A percentile compares a stretch with the other conserved stretches of the same genome.
Conservation (phyloP, 805 yeast genomes). For the Zygosaccharomyces pseudorouxii region DNA sequence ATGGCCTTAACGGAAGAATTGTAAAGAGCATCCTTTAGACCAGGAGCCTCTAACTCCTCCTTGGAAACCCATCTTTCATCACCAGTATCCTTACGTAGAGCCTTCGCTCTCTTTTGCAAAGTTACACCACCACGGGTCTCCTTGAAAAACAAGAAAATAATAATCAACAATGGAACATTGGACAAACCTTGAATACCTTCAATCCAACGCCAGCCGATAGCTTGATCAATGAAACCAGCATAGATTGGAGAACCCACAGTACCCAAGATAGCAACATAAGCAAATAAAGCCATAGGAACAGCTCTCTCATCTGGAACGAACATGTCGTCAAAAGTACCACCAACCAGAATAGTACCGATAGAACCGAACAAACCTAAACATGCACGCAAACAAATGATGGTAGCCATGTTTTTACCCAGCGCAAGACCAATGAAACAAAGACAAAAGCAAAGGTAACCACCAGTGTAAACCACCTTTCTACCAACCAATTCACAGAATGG, state of each 20-base stretch:
- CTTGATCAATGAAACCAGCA: constrained; percentile 1
- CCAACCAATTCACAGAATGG: constrained; percentile 6
- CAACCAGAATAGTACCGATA: constrained; percentile 3
- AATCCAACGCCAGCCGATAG: constrained; percentile 4
- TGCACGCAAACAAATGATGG: constrained; percentile 1
- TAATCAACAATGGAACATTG: constrained; percentile 1
- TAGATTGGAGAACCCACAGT: constrained; percentile 4
- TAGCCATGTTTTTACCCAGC: not conserved
- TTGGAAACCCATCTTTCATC: constrained; percentile 5
- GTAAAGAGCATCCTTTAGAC: constrained; percentile 4
- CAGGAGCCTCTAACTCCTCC: constrained; percentile 2
- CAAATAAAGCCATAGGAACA: not conserved
- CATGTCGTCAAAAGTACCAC: constrained; percentile 5
- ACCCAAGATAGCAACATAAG: constrained; percentile 2
- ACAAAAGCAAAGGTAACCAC: constrained; percentile 1
- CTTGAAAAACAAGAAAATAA: not conserved
- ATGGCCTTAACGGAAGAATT: constrained; percentile 2
- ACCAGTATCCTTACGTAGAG: constrained; percentile 4
- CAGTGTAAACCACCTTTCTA: not conserved
- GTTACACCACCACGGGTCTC: constrained; percentile 5
- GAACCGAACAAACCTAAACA: not conserved
- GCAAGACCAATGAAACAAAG: constrained; percentile 3
- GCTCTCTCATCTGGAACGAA: constrained; percentile 2
- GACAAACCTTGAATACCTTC: constrained; percentile 3
- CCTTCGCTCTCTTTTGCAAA: constrained; percentile 3